Base-by-base conservation (phyloP, 169 alveolate species). In the Cryptosporidium andersoni region DNA sequence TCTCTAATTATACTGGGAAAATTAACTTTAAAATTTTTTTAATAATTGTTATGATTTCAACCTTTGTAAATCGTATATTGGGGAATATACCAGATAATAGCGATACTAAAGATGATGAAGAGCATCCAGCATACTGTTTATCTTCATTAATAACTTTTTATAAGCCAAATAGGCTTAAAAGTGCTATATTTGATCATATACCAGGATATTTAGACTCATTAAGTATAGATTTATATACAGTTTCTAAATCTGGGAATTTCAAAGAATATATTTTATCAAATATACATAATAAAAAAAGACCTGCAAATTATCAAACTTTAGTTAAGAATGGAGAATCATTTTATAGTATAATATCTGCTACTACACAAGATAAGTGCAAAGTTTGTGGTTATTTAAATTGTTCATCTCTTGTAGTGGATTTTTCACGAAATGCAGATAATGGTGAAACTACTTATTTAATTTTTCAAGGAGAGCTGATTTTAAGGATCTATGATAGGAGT, bases 401-500 rank as follows among this genome's bases (percentile, higher is more conserved):
- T 58, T 74, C 85, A 25, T 74, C 85, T 43, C 37, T 74, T 37
- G 85, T 74, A 9, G 67, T 74, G 6, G 85, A 74, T 47, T 74
- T 74, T 74, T 58, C 85, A 11, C 40, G 85, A 74, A 74, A 74
- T 40, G 58, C 85, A 37, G 85, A 74, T 58, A 74, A 74, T 47
- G 85, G 85, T 3, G 85, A 74, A 55, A 40, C 85, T 8, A 74
- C 85, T 55, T 74, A 74, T 74, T 60, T 74, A 39, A 74, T 74
- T 74, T 74, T 74, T 74, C 85, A 74, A 36, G 85, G 85, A 39
- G 85, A 74, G 42, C 42, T 74, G 49, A 74, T 74, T 47, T 49
- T 74, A 7, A 74, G 85, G 48, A 42, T 74, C 11, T 62, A 60
- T 56, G 85, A 74, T 48, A 74, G 47, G 51, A 74, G 45, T 42